These are phyloP conservation scores for Aspergillus hancockii DNA, from an alignment of 495 filamentous ascomycete species.

Conservation along the genomic window DNA sequence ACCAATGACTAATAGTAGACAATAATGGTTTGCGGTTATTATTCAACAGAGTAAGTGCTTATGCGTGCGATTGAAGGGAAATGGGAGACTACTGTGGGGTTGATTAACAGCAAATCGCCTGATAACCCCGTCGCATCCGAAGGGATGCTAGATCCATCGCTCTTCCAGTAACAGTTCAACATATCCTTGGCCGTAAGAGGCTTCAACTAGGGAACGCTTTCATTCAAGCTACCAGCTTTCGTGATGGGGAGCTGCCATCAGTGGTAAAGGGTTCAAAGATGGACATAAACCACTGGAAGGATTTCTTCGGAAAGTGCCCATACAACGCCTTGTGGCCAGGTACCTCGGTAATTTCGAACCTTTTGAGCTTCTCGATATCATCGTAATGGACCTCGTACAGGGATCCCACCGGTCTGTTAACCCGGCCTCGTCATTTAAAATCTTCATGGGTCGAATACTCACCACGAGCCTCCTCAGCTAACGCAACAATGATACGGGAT, in stretches of 20 bases:
- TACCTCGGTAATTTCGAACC: conserved; percentile 42
- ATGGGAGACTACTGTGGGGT: no score
- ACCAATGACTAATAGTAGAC: no score
- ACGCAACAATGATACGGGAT: conserved; percentile 19
- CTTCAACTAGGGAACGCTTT: conserved; percentile 39
- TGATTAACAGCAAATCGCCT: no score
- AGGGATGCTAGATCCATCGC: neutral
- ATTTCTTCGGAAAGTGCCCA: conserved; percentile 33
- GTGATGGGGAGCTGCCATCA: conserved; percentile 19
- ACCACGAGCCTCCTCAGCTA: conserved; percentile 41
- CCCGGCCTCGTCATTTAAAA: neutral
- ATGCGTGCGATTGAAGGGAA: no score
- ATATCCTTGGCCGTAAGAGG: conserved; percentile 32
- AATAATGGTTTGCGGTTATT: no score
- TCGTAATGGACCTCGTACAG: conserved; percentile 46
- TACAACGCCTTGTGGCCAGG: conserved; percentile 35
- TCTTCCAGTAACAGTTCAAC: conserved; percentile 25
- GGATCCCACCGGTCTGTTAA: conserved; percentile 20
- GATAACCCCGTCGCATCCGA: no score
- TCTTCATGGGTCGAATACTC: neutral
- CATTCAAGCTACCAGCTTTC: conserved; percentile 32
- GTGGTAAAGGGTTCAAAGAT: conserved; percentile 26
- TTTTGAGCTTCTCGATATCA: conserved; percentile 36
- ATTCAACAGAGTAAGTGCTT: no score
- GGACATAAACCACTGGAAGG: conserved; percentile 29